A percentile compares a stretch with the other conserved stretches of the same genome.
phyloP scores from a whole-genome alignment of 1,284 basidiomycete genomes.

The Pseudozyma thailandica region DNA sequence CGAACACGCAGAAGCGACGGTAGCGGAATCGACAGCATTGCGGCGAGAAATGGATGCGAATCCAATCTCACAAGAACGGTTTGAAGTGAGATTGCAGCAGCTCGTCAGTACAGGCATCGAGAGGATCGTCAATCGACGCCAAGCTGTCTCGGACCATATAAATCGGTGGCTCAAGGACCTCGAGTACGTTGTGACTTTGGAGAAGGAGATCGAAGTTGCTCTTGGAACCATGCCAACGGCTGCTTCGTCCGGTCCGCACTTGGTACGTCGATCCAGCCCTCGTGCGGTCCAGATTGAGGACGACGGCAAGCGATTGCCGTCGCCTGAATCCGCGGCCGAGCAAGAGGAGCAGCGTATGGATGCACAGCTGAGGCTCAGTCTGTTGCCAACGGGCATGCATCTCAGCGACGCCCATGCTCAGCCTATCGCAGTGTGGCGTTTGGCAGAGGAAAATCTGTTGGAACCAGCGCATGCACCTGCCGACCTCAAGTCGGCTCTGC shows the following conservation, averaged over 20 bases:
- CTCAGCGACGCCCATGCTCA: conserved; percentile 3
- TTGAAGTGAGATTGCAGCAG: too few species aligned
- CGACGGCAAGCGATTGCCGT: not conserved
- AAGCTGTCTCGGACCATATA: not conserved
- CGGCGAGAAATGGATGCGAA: not conserved
- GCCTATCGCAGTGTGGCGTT: conserved; percentile 13
- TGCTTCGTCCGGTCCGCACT: not conserved
- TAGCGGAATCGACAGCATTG: not conserved
- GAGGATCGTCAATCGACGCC: not conserved
- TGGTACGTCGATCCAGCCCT: not conserved
- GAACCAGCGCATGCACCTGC: not conserved
- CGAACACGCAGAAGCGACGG: not conserved
- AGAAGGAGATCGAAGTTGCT: not conserved
- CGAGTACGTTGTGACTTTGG: not conserved
- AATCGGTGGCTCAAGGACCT: not conserved
- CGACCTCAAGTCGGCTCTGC: not conserved
- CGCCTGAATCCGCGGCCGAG: not conserved
- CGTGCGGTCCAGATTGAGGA: too few species aligned
- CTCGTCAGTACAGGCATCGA: too few species aligned
- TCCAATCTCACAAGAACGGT: too few species aligned
- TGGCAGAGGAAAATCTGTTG: conserved; percentile 1
- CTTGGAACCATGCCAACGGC: not conserved
- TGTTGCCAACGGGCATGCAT: conserved; percentile 12
- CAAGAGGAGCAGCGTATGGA: not conserved
- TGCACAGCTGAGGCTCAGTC: not conserved